A percentile compares a stretch with the other conserved stretches of the same genome.
Evolutionary conservation across 805 yeast genomes (phyloP).

Genomic region (Kodamaea neixiangensis): DNA sequence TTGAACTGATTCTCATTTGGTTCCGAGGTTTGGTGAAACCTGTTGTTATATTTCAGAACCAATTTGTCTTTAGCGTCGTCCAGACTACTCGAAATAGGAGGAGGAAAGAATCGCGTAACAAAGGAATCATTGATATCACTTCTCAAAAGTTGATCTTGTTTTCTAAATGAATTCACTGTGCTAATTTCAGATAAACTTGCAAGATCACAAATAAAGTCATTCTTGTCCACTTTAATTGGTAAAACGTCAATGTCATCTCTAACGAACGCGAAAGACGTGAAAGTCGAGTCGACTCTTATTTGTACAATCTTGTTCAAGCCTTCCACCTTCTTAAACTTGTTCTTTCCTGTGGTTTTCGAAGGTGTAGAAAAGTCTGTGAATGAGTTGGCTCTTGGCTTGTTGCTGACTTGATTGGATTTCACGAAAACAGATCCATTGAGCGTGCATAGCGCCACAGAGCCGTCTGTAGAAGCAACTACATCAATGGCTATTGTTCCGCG

Average conservation of each 20-base stretch:
- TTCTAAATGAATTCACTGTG: constrained; percentile 33
- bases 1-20: neutral
- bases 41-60: constrained; percentile 3
- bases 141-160: constrained; percentile 44
- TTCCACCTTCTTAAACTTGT: constrained; percentile 56
- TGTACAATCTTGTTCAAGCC: constrained; percentile 56
- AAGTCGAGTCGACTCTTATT: constrained; percentile 67
- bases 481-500: constrained; percentile 60
- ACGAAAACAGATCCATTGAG: constrained; percentile 67
- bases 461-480: constrained; percentile 67
- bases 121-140: constrained; percentile 31
- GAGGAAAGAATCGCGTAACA: constrained; percentile 25
- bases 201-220: constrained; percentile 53
- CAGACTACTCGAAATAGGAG: neutral
- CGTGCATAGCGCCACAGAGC: constrained; percentile 68
- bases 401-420: constrained; percentile 23
- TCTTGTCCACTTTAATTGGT: constrained; percentile 52
- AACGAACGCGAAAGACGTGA: constrained; percentile 66
- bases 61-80: neutral
- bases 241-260: constrained; percentile 62
- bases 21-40: neutral
- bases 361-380: constrained; percentile 34
- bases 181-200: constrained; percentile 52
- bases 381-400: constrained; percentile 32
- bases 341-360: constrained; percentile 25